Base-by-base conservation (phyloP, 2,329 filamentous ascomycete genomes). In the Penicillium paneum region DNA sequence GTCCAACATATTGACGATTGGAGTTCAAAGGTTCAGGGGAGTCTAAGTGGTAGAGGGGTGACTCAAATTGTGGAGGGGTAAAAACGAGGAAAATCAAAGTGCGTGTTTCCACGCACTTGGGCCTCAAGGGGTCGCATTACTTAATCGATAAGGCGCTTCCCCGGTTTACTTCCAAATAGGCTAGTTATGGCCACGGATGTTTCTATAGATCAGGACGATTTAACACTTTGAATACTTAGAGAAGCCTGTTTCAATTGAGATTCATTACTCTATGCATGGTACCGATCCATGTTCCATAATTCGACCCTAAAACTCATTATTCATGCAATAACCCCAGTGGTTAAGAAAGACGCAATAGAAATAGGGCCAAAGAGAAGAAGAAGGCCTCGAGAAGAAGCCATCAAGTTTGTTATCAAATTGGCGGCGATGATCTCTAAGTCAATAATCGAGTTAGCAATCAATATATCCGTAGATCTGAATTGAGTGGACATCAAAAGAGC, bases 1-100 rank as follows among this genome's bases (percentile, higher is more conserved):
- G 78, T 92, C 89, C 64, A 91, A 81, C 88, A 91, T 91, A 50
- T 65, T 74, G 65, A 53, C 41, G 29, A 47, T 46, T 34, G 41
- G 28, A 31, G 34, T 49, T 53, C n/a, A 43, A 34, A 34, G 47
- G 38, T 49, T 34, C 38, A 19, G 28, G 36, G 46, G 29, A 28
- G 17, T 49, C 36, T 17, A 48, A 56, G 50, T 49, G 47, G 51
- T 46, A 34, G 36, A 42, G 48, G 40, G 52, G 51, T 61, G 61
- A 64, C 57, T 64, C 60, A 62, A 56, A 45, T 41, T 61, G 58
- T 63, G 62, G 63, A 65, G 63, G 63, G 63, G 63, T 60, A 65
- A 64, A 65, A 48, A 28, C 42, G 54, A 54, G 40, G 50, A 48
- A 62, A 61, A 64, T 55, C 48, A 36, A 45, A 44, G 49, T 52